phyloP scores from a whole-genome alignment of 352 stramenopile species.

The Elongisporangium undulatum region DNA sequence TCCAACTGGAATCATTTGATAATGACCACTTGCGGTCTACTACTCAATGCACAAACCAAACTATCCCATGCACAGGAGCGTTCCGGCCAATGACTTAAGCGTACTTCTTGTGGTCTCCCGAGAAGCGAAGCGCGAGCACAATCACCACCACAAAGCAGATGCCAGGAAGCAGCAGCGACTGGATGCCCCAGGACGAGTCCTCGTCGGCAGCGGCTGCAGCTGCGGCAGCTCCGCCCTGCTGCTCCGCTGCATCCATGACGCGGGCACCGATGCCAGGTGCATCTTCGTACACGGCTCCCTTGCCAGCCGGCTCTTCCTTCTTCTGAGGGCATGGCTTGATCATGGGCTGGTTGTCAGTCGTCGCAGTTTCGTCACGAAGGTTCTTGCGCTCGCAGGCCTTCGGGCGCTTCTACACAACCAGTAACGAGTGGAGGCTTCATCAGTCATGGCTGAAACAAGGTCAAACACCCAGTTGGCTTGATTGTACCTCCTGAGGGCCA shows the following conservation, averaged over 20 bases:
- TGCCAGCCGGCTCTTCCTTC: constrained; percentile 32
- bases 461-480: not conserved
- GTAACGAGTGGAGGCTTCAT: not conserved
- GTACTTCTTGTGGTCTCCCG: constrained; percentile 73
- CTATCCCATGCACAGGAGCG: not conserved
- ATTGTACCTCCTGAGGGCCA: constrained; percentile 33
- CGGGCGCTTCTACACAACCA: constrained; percentile 25
- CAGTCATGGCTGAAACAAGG: not conserved
- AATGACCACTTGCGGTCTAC: not conserved
- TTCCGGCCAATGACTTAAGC: constrained; percentile 23
- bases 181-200: constrained; percentile 16
- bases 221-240: constrained; percentile 3
- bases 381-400: constrained; percentile 54
- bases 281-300: constrained; percentile 38
- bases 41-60: not conserved
- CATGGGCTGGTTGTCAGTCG: constrained; percentile 23
- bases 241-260: constrained; percentile 13
- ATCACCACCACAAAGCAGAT: constrained; percentile 46
- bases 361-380: constrained; percentile 42
- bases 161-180: constrained; percentile 43
- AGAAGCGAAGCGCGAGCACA: constrained; percentile 47
- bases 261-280: constrained; percentile 58
- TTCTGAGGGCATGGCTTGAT: constrained; percentile 72
- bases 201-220: not conserved
- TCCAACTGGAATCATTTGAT: not conserved